Conservation (phyloP, 2,329 filamentous ascomycete genomes). For the Pseudofabraea citricarpa region DNA sequence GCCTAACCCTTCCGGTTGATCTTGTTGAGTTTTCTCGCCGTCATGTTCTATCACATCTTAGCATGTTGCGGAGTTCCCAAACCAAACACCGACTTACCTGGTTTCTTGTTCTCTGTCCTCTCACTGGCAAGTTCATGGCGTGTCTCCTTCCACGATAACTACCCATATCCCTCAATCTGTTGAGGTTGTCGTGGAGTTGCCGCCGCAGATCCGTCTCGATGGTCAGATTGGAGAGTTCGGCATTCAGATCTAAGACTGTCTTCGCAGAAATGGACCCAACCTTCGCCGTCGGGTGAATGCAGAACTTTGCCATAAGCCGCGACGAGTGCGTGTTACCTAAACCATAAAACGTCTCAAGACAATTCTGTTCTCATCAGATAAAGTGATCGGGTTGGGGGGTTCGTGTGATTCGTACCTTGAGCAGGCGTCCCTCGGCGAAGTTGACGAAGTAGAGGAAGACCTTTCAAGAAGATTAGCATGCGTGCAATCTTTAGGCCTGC, state of each 20-base stretch:
- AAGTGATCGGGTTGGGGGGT: neutral
- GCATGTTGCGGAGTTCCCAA: neutral
- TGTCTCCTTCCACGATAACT: constrained; percentile 85
- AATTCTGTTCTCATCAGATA: constrained; percentile 44
- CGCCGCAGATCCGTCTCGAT: constrained; percentile 85
- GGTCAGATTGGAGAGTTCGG: constrained; percentile 84
- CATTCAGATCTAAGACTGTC: constrained; percentile 76
- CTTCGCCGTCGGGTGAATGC: constrained; percentile 78
- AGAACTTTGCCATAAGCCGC: constrained; percentile 80
- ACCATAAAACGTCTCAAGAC: constrained; percentile 81
- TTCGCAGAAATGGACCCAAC: constrained; percentile 70
- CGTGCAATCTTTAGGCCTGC: neutral
- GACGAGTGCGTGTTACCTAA: constrained; percentile 66
- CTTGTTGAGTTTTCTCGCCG: constrained; percentile 57
- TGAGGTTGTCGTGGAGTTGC: constrained; percentile 79
- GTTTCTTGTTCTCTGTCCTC: constrained; percentile 82
- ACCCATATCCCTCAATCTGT: constrained; percentile 82
- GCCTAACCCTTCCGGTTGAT: constrained; percentile 42
- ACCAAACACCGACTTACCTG: constrained; percentile 43
- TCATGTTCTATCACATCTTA: constrained; percentile 42
- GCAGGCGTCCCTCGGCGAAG: constrained; percentile 77
- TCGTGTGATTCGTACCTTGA: constrained; percentile 57
- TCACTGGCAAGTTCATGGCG: constrained; percentile 85
- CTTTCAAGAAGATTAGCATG: constrained; percentile 14
- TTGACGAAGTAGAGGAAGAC: constrained; percentile 83